A percentile compares a stretch with the other conserved stretches of the same genome.
Conservation (phyloP, 768 basidiomycete species). For the Serendipita sp. region DNA sequence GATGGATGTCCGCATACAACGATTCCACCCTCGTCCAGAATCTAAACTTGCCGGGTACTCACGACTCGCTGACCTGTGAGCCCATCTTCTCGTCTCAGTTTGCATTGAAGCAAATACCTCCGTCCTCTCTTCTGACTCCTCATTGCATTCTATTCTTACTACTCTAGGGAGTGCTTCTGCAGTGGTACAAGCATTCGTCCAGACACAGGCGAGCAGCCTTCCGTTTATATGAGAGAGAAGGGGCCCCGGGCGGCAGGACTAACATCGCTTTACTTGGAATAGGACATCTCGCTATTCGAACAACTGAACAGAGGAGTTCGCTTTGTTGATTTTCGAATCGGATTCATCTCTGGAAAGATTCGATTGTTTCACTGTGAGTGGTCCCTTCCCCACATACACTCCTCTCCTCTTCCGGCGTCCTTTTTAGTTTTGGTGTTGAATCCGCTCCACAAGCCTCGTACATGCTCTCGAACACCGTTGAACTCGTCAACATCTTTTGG, state of each 20-base stretch:
- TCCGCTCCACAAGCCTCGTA: conserved; percentile 15
- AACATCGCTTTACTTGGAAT: neutral
- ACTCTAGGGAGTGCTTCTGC: conserved; percentile 7
- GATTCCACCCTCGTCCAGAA: conserved; percentile 30
- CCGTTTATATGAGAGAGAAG: too few species aligned
- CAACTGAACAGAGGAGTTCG: conserved; percentile 16
- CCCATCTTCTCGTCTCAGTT: neutral
- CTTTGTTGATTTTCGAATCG: conserved; percentile 15
- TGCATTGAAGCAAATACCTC: conserved; percentile 11
- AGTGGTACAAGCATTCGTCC: neutral
- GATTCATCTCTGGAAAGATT: conserved; percentile 10
- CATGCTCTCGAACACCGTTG: conserved; percentile 30
- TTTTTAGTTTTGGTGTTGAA: neutral
- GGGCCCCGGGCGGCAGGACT: neutral
- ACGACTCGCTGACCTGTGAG: conserved; percentile 30
- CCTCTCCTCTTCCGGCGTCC: neutral
- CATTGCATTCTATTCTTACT: too few species aligned
- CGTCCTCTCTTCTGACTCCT: too few species aligned
- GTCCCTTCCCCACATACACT: neutral
- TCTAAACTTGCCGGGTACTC: conserved; percentile 39
- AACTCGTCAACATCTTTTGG: conserved; percentile 35
- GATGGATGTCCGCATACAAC: conserved; percentile 30
- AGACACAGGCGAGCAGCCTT: neutral
- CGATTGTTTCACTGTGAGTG: conserved; percentile 14
- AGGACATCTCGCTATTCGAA: conserved; percentile 13